Base-by-base conservation (phyloP, 2,329 filamentous ascomycete genomes). In the Periconia digitata region DNA sequence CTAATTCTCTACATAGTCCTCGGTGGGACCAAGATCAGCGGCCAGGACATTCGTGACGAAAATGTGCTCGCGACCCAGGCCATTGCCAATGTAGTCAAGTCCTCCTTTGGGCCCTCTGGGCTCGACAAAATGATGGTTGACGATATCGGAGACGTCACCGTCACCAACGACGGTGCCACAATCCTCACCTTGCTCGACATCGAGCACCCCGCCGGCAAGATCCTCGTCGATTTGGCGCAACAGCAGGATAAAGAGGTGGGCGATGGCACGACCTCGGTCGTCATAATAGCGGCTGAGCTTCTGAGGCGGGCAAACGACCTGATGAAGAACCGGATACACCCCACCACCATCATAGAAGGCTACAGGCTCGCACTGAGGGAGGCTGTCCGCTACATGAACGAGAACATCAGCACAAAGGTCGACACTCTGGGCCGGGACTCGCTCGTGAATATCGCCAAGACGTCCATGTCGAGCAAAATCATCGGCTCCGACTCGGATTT, bases 81-180 rank as follows among this genome's bases (percentile, higher is more conserved):
- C 50, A 97, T 99, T 68, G 88, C 94, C 66, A 99, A 97, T 85
- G 92, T 99, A 51, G 91, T 99, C 74, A 97, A 96, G 80, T 96
- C 90, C 75, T 99, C 94, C 15, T 99, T 99, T 71, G 94, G 94
- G 47, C 94, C 94, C 43, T 96, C 90, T 54, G 94, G 94, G 41
- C 83, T 99, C 59, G 94, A 99, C 74, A 99, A 99, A 84, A 99
- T 99, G 94, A 97, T 99, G 94, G 94, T 99, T 64, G 94, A 99
- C 77, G 94, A 99, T 72, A 97, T 99, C 73, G 94, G 94, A 69
- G 94, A 99, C 78, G 94, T 99, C 50, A 99, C 94, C 52, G 94
- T 99, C 50, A 99, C 94, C 59, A 99, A 99, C 76, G 94, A 99
- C 74, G 94, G 94, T 69, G 94, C 94, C 46, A 99, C 94, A 27